Percentiles rank a stretch among this genome's conserved stretches.
Evolutionary conservation across 768 basidiomycete species (phyloP).

Genomic region (Dioszegia hungarica): DNA sequence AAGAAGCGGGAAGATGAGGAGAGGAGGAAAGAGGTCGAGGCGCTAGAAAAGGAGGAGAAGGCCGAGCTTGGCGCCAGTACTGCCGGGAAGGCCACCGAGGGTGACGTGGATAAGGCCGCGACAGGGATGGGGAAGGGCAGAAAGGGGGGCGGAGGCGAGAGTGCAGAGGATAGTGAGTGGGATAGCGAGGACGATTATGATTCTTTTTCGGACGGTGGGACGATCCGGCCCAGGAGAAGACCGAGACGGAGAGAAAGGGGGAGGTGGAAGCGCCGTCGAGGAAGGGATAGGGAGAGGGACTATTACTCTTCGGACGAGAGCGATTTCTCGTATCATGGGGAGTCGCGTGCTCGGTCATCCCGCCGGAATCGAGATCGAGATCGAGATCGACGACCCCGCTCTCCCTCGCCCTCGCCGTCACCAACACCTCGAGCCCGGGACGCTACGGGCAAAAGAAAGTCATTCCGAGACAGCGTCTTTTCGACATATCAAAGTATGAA

Average conservation of each 20-base stretch:
- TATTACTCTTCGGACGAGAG: constrained; percentile 12
- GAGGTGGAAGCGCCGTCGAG: constrained; percentile 8
- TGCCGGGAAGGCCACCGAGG: neutral
- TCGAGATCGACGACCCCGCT: neutral
- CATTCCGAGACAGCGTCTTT: constrained; percentile 35
- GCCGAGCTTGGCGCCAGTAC: neutral
- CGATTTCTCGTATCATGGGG: constrained; percentile 5
- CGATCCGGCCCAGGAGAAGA: constrained; percentile 15
- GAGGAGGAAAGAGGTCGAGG: constrained; percentile 9
- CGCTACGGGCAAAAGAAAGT: neutral
- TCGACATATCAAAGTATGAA: constrained; percentile 38
- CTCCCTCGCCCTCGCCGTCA: neutral
- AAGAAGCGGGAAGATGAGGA: constrained; percentile 12
- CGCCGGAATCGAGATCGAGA: constrained; percentile 3
- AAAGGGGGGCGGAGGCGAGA: constrained; percentile 1
- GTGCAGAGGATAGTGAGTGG: constrained; percentile 17
- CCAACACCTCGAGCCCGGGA: neutral
- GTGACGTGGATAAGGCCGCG: neutral
- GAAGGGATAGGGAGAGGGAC: constrained; percentile 1
- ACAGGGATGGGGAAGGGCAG: neutral
- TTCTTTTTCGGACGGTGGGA: constrained; percentile 34
- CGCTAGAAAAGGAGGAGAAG: constrained; percentile 12
- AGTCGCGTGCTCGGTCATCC: neutral
- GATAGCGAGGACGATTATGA: constrained; percentile 25
- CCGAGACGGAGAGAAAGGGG: constrained; percentile 12